Base-by-base conservation (phyloP, 495 filamentous ascomycete genomes). In the Hypoxylon subgilvum region DNA sequence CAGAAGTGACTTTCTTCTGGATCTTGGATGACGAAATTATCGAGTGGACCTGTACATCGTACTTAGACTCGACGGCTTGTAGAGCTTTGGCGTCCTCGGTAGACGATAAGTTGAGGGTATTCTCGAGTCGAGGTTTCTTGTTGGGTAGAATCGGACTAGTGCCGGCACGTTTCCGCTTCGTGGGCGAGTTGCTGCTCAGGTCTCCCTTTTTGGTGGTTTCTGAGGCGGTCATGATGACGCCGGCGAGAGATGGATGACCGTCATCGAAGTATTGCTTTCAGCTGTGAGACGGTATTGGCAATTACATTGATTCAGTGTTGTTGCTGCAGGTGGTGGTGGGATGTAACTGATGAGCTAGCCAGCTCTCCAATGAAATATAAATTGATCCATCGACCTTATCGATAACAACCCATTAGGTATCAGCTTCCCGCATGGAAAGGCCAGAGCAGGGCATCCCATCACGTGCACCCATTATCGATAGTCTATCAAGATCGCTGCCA, bases 1-100 rank as follows among this genome's bases (percentile, higher is more conserved):
- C 67, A 13, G 69, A 67, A 31, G 69, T 63, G 27, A 85, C 83
- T 57, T 81, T 83, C 45, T 81, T 73, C 48, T 72, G 61, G 48
- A 87, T 85, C 55, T 79, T 74, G 12, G 81, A 75, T 1, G 83
- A 85, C 4, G 82, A 78, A 32, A 82, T 76, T 28, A 87, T 74
- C 28, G 74, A 74, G 52, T 76, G 66, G 6, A 72, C 41, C 23
- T 76, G 73, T 44, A 78, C 57, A 14, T 79, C 71, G 53, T 72
- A 76, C 34, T 70, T 69, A 12, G 61, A 41, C 2, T 66, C 58
- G 2, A 70, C 14, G 16, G 43, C 51, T 28, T 63, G 41, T 7
- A 70, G 34, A 3, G 44, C 41, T 39, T 47, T 64, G 10, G 22
- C 18, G 10, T 67, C 69, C n/a, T 69, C 69, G 0, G 27, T 16